phyloP scores from a whole-genome alignment of 1,139 yeast genomes.

The Suhomyces panamericanus region DNA sequence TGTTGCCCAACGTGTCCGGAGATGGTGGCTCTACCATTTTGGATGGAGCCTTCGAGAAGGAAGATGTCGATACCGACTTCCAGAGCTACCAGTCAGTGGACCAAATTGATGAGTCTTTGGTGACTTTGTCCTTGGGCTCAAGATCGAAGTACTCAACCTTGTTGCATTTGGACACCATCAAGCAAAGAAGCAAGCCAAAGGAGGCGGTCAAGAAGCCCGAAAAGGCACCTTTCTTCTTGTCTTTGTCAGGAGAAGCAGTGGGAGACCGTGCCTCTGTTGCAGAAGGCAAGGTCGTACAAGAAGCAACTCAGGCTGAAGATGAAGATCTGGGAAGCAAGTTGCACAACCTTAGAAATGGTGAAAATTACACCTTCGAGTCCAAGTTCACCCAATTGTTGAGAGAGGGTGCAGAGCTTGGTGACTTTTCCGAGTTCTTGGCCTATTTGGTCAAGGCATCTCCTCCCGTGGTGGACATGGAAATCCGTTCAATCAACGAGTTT shows the following conservation, averaged over 20 bases:
- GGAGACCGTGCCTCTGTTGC: constrained; percentile 71
- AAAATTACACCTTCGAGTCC: constrained; percentile 57
- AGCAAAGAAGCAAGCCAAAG: constrained; percentile 82
- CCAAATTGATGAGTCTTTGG: constrained; percentile 63
- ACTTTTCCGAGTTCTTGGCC: constrained; percentile 52
- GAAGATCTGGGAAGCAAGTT: constrained; percentile 25
- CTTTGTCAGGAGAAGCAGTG: constrained; percentile 60
- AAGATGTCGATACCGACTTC: constrained; percentile 26
- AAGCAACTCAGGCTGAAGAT: constrained; percentile 12
- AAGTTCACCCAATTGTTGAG: constrained; percentile 69
- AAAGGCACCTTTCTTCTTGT: constrained; percentile 78
- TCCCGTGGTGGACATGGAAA: constrained; percentile 78
- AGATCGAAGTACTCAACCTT: constrained; percentile 77
- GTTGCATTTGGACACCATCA: constrained; percentile 79
- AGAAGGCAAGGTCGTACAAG: constrained; percentile 39
- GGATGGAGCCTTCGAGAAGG: constrained; percentile 71
- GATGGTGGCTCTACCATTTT: constrained; percentile 74
- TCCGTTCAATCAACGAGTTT: constrained; percentile 70
- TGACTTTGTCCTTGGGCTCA: constrained; percentile 78
- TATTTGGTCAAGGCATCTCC: constrained; percentile 70
- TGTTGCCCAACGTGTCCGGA: constrained; percentile 79
- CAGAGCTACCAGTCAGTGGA: constrained; percentile 53
- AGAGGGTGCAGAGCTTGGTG: constrained; percentile 39
- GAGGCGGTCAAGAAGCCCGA: constrained; percentile 89
- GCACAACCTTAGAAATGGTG: constrained; percentile 27